Evolutionary conservation across 306 rosid genomes (phyloP).

Genomic region (Potentilla sterilis): DNA sequence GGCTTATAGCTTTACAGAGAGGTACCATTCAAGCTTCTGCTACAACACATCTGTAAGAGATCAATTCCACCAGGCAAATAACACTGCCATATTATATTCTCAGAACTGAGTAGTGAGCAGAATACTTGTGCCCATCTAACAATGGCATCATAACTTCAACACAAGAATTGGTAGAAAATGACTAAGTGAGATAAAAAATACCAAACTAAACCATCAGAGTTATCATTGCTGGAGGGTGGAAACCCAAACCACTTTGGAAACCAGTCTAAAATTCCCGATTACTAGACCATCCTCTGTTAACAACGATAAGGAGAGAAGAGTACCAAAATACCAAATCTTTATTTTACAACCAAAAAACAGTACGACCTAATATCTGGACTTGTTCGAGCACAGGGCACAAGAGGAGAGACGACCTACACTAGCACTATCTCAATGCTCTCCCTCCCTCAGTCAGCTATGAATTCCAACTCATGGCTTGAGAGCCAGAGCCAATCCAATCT

Average conservation of each 20-base stretch:
- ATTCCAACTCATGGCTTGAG: conserved; percentile 65
- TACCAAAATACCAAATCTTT: conserved; percentile 24
- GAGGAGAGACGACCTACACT: conserved; percentile 32
- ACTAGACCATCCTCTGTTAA: conserved; percentile 23
- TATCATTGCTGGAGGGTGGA: not conserved
- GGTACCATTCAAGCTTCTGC: no score
- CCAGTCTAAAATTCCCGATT: conserved; percentile 17
- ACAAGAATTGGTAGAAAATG: not conserved
- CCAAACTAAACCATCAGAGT: not conserved
- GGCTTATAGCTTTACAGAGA: no score
- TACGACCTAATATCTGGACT: conserved; percentile 8
- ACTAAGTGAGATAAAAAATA: not conserved
- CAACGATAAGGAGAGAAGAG: not conserved
- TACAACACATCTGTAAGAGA: no score
- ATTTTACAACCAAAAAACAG: conserved; percentile 34
- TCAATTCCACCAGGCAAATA: no score
- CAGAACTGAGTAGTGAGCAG: no score
- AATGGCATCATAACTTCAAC: no score
- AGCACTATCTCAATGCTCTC: conserved; percentile 37
- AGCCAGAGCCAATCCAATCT: conserved; percentile 76
- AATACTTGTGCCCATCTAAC: no score
- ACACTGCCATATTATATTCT: no score
- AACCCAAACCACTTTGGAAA: conserved; percentile 9
- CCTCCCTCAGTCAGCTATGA: conserved; percentile 21
- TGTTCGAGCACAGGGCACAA: conserved; percentile 11